Evolutionary conservation across 495 filamentous ascomycete genomes (phyloP).

Genomic region (Wilcoxina mikolae): DNA sequence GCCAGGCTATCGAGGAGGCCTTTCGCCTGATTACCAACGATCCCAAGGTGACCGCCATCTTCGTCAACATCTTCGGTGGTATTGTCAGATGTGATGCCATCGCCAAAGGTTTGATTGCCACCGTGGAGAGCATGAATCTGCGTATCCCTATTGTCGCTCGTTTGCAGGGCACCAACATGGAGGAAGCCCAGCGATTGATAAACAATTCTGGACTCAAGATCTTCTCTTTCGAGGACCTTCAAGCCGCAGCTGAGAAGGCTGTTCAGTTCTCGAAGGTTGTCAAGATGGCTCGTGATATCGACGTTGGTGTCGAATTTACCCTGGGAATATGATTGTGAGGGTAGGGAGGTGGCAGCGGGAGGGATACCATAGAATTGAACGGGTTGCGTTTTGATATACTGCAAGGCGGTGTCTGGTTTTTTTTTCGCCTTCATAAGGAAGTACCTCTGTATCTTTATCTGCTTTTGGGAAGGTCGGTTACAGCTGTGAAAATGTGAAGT

Average conservation of each 20-base stretch:
- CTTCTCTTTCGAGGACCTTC: slow-evolving; percentile 97
- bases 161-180: slow-evolving; percentile 97
- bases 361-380: background rate
- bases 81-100: slow-evolving; percentile 98
- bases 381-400: too few species aligned
- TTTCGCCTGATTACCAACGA: slow-evolving; percentile 98
- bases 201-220: slow-evolving; percentile 98
- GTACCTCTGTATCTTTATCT: too few species aligned
- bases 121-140: slow-evolving; percentile 83
- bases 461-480: too few species aligned
- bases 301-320: slow-evolving; percentile 94
- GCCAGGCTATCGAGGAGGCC: slow-evolving; percentile 88
- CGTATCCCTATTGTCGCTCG: slow-evolving; percentile 91
- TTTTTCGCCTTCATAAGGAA: too few species aligned
- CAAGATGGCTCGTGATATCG: slow-evolving; percentile 96
- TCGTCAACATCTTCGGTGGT: slow-evolving; percentile 99
- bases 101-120: slow-evolving; percentile 86
- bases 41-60: slow-evolving; percentile 95
- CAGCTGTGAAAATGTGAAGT: too few species aligned
- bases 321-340: slow-evolving; percentile 68
- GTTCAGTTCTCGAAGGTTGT: slow-evolving; percentile 98
- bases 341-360: slow-evolving; percentile 1
- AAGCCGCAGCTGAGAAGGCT: slow-evolving; percentile 91
- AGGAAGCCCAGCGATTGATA: slow-evolving; percentile 84
- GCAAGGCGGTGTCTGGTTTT: too few species aligned